Evolutionary conservation across 192 early-diverging fungal genomes (phyloP), one percentile per base, ranked within the genome.

Genomic region (Dissophora ornata): DNA sequence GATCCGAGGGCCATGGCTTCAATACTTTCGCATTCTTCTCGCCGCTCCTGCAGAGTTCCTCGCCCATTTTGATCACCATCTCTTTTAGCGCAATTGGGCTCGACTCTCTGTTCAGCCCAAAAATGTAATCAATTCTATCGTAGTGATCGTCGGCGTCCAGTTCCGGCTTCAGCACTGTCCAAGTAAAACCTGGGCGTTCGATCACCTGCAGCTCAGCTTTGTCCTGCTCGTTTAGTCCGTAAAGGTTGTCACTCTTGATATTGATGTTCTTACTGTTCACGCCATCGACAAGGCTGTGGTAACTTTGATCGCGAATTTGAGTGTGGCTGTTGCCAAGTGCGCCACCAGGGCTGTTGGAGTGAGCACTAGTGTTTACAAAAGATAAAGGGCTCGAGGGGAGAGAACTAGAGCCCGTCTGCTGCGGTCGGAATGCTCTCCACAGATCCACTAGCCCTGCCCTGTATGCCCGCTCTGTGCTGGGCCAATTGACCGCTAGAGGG

Each of bases 361-460:
- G 36, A 6, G 7, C 36, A 38, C 36, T 38, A 9, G 36, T 38
- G 36, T 9, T 38, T 38, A 13, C 13, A 38, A 9, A 6, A 13
- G 13, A 6, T 38, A 47, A 1, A 10, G 60, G 69, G 18, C 69
- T 57, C 1, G 52, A 30, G 0, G 60, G 52, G 6, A 41, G 26
- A 0, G 69, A 44, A n/a, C 60, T 34, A 10, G 69, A 32, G 24
- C 54, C 56, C 2, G 32, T 30, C 2, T 25, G 28, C 22, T 46
- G 40, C 25, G 48, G 38, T 12, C 54, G 44, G 19, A 56, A 74
- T 0, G 75, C 67, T 10, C 80, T 61, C 75, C 64, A 82, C 36
- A 79, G 36, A 41, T 82, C 80, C 32, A 79, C 55, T 29, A 82
- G 50, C 13, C 80, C 80, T 7, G 75, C 74, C 46, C 42, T 60